phyloP scores from a whole-genome alignment of 306 rosid genomes.

The Crotalaria pallida region DNA sequence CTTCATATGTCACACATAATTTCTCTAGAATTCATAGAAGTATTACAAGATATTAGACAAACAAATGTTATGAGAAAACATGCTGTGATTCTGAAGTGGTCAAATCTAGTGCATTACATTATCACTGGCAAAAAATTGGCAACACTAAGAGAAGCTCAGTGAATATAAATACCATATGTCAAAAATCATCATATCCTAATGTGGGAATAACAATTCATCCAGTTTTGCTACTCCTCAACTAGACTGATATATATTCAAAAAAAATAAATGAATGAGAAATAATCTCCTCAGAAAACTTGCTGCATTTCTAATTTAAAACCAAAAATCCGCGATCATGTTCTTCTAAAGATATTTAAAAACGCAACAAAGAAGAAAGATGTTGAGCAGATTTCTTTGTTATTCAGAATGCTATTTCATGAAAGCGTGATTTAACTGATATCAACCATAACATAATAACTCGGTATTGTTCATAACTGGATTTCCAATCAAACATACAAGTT shows the following conservation, averaged over 20 bases:
- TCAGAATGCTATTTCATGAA: too few species aligned
- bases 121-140: background rate
- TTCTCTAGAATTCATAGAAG: background rate
- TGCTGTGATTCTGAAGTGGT: background rate
- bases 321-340: slow-evolving; percentile 1
- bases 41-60: background rate
- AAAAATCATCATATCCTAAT: background rate
- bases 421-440: background rate
- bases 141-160: slow-evolving; percentile 4
- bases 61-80: background rate
- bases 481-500: slow-evolving; percentile 20
- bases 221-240: slow-evolving; percentile 12
- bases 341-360: background rate
- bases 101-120: background rate
- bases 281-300: slow-evolving; percentile 1
- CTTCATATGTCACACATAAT: background rate
- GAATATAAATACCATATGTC: slow-evolving; percentile 4
- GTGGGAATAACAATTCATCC: background rate
- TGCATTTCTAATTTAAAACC: background rate
- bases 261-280: background rate
- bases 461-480: slow-evolving; percentile 4
- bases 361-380: background rate
- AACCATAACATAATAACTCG: background rate
- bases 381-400: background rate
- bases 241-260: background rate